Evolutionary conservation across 2,329 filamentous ascomycete genomes (phyloP), one percentile per base, ranked within the genome.

Genomic region (Fusarium coffeatum): DNA sequence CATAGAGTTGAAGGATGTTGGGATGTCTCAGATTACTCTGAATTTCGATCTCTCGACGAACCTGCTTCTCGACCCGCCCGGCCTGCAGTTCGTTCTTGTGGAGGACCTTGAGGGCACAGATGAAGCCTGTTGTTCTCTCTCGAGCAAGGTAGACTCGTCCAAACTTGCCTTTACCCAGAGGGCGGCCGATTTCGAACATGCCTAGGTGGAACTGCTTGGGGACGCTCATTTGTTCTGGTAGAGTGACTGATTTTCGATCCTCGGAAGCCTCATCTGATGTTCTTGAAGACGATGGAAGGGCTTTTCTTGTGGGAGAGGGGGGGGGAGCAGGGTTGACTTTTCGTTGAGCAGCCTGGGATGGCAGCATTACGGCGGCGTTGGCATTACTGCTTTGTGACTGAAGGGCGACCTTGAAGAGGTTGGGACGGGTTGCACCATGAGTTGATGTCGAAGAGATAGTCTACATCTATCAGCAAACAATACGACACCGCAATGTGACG

Each of bases 141-240:
- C 92, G 91, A 46, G 92, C 93, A 22, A 96, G 88, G 77, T 96
- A 96, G 4, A 96, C 93, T 50, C 93, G 88, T 5, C 93, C 93
- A 76, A 96, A 97, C 78, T 96, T 96, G 72, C 93, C 93, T 81
- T 96, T 96, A 53, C 93, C 93, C 3, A 96, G 84, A 5, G 93
- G 92, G 72, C 93, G 92, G 41, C 93, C 93, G 70, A 97, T 97
- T 80, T 97, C 94, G 79, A 97, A 97, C 93, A 97, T 97, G 80
- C 93, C 92, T 6, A 97, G 88, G 78, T 97, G 93, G 81, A 94
- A 94, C 72, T 93, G 81, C 73, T 88, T 90, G 45, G 86, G 86
- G 22, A 83, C 60, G 68, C 79, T 76, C 40, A 89, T 86, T 76
- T 90, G 88, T 49, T 90, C 85, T 61, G 86, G 83, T 57, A 90